A percentile compares a stretch with the other conserved stretches of the same genome.
Conservation (phyloP, 2,329 filamentous ascomycete genomes). For the Aspergillus sp. region DNA sequence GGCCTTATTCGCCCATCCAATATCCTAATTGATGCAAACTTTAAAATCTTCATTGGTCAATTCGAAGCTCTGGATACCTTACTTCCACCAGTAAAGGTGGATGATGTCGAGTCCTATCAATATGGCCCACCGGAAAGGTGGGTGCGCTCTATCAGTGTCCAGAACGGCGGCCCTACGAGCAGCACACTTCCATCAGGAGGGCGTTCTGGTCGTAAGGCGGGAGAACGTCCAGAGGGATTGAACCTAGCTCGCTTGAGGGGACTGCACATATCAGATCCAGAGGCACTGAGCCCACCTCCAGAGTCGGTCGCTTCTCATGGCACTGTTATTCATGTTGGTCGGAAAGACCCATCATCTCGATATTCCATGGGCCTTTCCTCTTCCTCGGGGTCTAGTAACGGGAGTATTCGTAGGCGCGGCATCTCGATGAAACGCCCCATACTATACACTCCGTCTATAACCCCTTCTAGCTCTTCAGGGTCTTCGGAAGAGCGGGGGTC, state of each 20-base stretch:
- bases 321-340: conserved; percentile 35
- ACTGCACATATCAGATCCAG: conserved; percentile 17
- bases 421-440: conserved; percentile 28
- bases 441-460: conserved; percentile 34
- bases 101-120: conserved; percentile 58
- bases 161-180: conserved; percentile 31
- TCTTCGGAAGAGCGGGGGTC: conserved; percentile 18
- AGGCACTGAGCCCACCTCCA: conserved; percentile 24
- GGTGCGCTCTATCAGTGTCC: conserved; percentile 38
- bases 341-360: conserved; percentile 28
- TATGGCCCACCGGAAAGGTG: conserved; percentile 60
- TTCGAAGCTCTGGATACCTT: conserved; percentile 57
- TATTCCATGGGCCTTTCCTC: conserved; percentile 34
- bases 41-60: conserved; percentile 58
- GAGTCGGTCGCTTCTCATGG: conserved; percentile 35
- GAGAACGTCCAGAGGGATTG: conserved; percentile 19
- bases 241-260: conserved; percentile 25
- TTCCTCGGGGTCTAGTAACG: conserved; percentile 31
- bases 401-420: conserved; percentile 17
- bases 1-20: conserved; percentile 60
- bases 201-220: conserved; percentile 35
- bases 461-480: conserved; percentile 30
- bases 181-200: conserved; percentile 42
- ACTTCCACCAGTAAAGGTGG: conserved; percentile 51
- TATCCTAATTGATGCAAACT: conserved; percentile 57